Evolutionary conservation across 495 filamentous ascomycete species (phyloP), one percentile per base, ranked within the genome.

Genomic region (Xylaria venustula): DNA sequence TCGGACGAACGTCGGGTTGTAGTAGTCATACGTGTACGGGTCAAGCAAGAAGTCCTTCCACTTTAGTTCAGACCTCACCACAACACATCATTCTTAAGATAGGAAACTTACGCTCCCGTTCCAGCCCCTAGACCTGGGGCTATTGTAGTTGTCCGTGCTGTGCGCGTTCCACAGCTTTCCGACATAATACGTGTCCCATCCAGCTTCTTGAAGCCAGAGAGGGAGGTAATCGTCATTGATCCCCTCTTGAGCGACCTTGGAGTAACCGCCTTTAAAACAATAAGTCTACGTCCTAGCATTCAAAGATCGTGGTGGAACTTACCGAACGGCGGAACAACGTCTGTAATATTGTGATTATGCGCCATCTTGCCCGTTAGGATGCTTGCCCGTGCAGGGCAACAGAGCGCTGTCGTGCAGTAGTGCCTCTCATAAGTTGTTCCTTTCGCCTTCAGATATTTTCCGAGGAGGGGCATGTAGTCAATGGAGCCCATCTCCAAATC

Each of bases 311-410:
- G n/a, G n/a, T n/a, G 65, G 22, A 15, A 50, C 64, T 45, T 65
- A 76, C 78, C 76, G 50, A 75, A 80, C 30, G 80, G 83, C 5
- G 81, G 79, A 7, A 60, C 71, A 19, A 87, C 79, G 56, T 84
- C 79, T 1, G 83, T 86, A 15, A 86, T 79, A 63, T 86, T 86
- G 9, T 82, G 84, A 63, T 86, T 86, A 57, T 86, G 83, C 0
- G 82, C 81, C 41, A 77, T 72, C 48, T 77, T 75, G 28, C 83
- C 83, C 0, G 81, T 85, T 80, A 74, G 79, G 11, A 84, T 63
- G 42, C 68, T 80, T 5, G 81, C 81, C 8, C 81, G 70, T 3
- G 79, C 78, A 0, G 81, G 81, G 32, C 81, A 84, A 60, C 81
- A 84, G 5, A 81, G 63, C 4, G 81, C 69, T 1, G 75, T 80